Evolutionary conservation across 345 rosid genomes (phyloP).

Genomic region (Anacardium occidentale): DNA sequence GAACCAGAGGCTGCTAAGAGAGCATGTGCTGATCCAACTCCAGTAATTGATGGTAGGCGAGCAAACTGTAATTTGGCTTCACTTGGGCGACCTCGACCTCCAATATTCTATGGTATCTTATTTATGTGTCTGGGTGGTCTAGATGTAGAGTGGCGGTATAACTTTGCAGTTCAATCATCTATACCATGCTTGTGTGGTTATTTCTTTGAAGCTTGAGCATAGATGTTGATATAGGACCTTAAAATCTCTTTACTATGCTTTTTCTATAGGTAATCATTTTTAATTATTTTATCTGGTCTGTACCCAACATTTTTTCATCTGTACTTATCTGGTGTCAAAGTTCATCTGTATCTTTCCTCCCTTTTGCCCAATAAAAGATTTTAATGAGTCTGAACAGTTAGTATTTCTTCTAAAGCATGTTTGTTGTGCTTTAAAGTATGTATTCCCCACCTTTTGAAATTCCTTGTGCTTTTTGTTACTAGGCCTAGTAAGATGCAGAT

Average conservation of each 20-base stretch:
- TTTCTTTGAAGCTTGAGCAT: not conserved
- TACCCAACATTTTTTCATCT: not conserved
- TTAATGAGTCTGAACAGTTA: not conserved
- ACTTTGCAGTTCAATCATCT: not conserved
- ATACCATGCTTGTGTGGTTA: not conserved
- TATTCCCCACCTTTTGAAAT: too few species aligned
- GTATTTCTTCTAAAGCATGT: too few species aligned
- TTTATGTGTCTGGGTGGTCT: slow-evolving; percentile 35
- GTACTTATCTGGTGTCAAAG: not conserved
- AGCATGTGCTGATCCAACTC: slow-evolving; percentile 86
- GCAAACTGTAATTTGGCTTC: slow-evolving; percentile 98
- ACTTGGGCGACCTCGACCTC: slow-evolving; percentile 75
- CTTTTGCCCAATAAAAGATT: slow-evolving; percentile 3
- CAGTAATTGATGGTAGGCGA: slow-evolving; percentile 88
- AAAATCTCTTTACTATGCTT: not conserved
- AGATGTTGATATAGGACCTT: not conserved
- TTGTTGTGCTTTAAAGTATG: too few species aligned
- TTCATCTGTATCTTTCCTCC: not conserved
- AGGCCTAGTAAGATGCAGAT: too few species aligned
- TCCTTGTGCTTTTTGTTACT: too few species aligned
- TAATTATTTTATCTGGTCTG: not conserved
- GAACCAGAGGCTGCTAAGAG: slow-evolving; percentile 95
- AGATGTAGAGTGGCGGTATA: slow-evolving; percentile 5
- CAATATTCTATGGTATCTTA: slow-evolving; percentile 50
- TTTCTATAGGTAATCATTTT: not conserved